phyloP scores from a whole-genome alignment of 768 basidiomycete species.

The Pleurotus sapidus region DNA sequence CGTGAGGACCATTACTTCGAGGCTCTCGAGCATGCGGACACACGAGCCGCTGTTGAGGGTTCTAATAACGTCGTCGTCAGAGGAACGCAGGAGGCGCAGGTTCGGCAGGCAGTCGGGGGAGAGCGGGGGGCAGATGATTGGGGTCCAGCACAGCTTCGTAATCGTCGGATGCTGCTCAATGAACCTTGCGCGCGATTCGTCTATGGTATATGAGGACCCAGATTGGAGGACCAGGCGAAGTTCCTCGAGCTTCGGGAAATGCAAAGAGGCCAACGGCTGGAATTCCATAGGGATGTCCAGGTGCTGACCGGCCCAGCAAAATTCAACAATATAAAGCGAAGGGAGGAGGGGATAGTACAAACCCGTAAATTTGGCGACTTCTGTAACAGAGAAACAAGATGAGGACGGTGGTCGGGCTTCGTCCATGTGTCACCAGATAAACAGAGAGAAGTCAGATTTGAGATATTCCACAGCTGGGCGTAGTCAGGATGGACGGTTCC shows the following conservation, averaged over 20 bases:
- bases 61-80: slow-evolving; percentile 27
- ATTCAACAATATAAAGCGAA: not conserved
- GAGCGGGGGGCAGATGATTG: slow-evolving; percentile 31
- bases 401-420: slow-evolving; percentile 16
- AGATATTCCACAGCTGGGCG: slow-evolving; percentile 27
- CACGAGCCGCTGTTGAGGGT: slow-evolving; percentile 19
- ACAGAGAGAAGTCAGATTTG: slow-evolving; percentile 22
- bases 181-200: slow-evolving; percentile 34
- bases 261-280: slow-evolving; percentile 28
- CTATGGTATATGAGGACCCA: slow-evolving; percentile 32
- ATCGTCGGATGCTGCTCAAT: slow-evolving; percentile 42
- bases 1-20: not conserved
- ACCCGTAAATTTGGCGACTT: slow-evolving; percentile 27
- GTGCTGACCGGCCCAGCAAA: slow-evolving; percentile 21
- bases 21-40: slow-evolving; percentile 5
- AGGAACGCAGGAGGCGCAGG: slow-evolving; percentile 34
- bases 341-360: not conserved
- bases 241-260: slow-evolving; percentile 37
- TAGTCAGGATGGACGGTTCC: not conserved
- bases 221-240: slow-evolving; percentile 39
- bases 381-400: slow-evolving; percentile 24
- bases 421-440: slow-evolving; percentile 28
- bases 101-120: slow-evolving; percentile 36
- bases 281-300: slow-evolving; percentile 48
- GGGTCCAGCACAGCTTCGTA: slow-evolving; percentile 45